A percentile compares a stretch with the other conserved stretches of the same genome.
Evolutionary conservation across 2,329 filamentous ascomycete genomes (phyloP).

Genomic region (Neofusicoccum sp.): DNA sequence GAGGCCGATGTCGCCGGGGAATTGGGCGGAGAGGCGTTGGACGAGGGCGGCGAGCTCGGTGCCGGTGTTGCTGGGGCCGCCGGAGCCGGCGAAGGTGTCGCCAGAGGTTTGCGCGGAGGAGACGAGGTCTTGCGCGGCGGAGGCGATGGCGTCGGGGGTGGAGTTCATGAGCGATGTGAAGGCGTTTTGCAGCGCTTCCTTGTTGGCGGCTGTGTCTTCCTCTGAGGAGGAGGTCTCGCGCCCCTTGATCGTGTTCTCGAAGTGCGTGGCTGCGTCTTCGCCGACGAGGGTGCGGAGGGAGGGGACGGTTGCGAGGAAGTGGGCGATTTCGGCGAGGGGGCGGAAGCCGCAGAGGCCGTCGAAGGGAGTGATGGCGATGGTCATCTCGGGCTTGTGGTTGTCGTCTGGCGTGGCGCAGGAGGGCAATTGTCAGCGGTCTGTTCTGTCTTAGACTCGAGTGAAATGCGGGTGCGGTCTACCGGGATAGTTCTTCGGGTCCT

Average conservation of each 20-base stretch:
- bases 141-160: conserved; percentile 64
- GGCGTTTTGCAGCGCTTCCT: conserved; percentile 71
- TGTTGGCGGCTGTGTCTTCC: conserved; percentile 60
- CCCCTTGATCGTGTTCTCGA: conserved; percentile 53
- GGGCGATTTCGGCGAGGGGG: conserved; percentile 79
- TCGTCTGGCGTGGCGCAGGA: conserved; percentile 59
- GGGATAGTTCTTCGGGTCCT: conserved; percentile 91
- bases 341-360: conserved; percentile 96
- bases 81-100: conserved; percentile 72
- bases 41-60: conserved; percentile 77
- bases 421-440: background rate
- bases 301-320: conserved; percentile 73
- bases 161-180: conserved; percentile 85
- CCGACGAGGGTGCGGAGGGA: conserved; percentile 51
- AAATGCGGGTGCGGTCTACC: conserved; percentile 38
- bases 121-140: conserved; percentile 68
- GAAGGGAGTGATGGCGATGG: conserved; percentile 94
- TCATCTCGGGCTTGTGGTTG: conserved; percentile 99
- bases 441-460: background rate
- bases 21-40: conserved; percentile 75
- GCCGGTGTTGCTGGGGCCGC: conserved; percentile 57
- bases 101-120: conserved; percentile 66
- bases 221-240: conserved; percentile 56
- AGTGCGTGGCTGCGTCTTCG: conserved; percentile 49
- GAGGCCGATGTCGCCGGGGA: conserved; percentile 86